Base-by-base conservation (phyloP, 768 basidiomycete genomes). In the Suillus hirtellus region DNA sequence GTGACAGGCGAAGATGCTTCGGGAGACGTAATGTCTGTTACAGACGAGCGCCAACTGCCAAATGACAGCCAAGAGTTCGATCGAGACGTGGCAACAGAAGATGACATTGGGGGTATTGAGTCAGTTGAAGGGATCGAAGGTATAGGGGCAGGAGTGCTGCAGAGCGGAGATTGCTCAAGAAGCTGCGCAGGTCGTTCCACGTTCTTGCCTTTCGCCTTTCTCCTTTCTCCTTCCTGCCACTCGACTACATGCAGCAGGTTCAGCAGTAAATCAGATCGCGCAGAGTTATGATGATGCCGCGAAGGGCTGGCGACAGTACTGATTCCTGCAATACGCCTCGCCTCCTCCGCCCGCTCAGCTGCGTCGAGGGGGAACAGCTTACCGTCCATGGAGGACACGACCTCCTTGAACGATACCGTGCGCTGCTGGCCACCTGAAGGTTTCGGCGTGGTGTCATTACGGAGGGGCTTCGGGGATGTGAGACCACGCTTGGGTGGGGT, bases 331-430 rank as follows among this genome's bases (percentile, higher is more conserved):
- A 73, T 66, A 54, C 72, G 71, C 49, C 69, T 66, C 35, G 77
- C 71, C 35, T 77, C 75, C 14, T 73, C 72, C 42, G 63, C 75
- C 60, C 69, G 77, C 68, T 67, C 75, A 59, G 66, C 71, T 42
- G 70, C 62, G 37, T 82, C 78, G 5, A 71, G 64, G 1, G 82
- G 84, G 67, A 89, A 89, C 21, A 89, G 76, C 5, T 80, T 77
- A 5, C 87, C 87, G 47, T 82, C 78, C 84, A 89, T 87, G 70
- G 82, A 81, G 52, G 70, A 70, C 50, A 86, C 73, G 58, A 89
- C 86, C 42, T 86, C 84, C 56, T 79, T 78, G 72, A 89, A 88
- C 1, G 83, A 72, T 12, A 89, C 81, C 8, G 79, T 67, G 24
- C 77, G 77, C 24, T 77, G 72, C 11, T 42, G 65, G 43, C 59